A percentile compares a stretch with the other conserved stretches of the same genome.
These are phyloP conservation scores for Gossypium stocksii DNA, from an alignment of 345 rosid species.

Conservation along the genomic window DNA sequence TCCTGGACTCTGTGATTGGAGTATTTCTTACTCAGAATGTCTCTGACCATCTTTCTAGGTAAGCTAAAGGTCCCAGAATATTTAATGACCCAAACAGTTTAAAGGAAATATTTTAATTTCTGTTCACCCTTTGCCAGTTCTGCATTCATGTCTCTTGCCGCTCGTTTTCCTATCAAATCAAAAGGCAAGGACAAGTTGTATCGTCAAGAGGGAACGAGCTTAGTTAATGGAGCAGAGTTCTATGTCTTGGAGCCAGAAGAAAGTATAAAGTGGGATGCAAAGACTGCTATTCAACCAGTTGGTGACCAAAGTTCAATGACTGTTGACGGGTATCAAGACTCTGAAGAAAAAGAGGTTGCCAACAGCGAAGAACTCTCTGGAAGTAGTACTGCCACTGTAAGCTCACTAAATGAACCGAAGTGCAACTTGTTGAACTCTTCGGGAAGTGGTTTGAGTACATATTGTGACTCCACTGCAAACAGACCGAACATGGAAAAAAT, in stretches of 20 bases:
- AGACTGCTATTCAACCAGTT: slow-evolving; percentile 31
- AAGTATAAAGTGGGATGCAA: slow-evolving; percentile 32
- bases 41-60: slow-evolving; percentile 95
- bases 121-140: slow-evolving; percentile 49
- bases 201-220: slow-evolving; percentile 37
- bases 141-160: slow-evolving; percentile 87
- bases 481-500: slow-evolving; percentile 29
- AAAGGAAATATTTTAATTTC: slow-evolving; percentile 19
- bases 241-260: slow-evolving; percentile 49
- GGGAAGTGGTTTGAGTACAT: slow-evolving; percentile 23
- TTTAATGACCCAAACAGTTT: slow-evolving; percentile 2
- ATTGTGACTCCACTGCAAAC: slow-evolving; percentile 22
- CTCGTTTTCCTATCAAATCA: slow-evolving; percentile 52
- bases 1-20: slow-evolving; percentile 92
- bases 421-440: slow-evolving; percentile 25
- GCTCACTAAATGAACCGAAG: slow-evolving; percentile 35
- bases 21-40: slow-evolving; percentile 98
- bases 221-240: slow-evolving; percentile 35
- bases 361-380: slow-evolving; percentile 40
- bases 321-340: slow-evolving; percentile 26
- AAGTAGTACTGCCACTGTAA: slow-evolving; percentile 31
- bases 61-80: slow-evolving; percentile 11
- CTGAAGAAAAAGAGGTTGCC: slow-evolving; percentile 48
- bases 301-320: slow-evolving; percentile 45
- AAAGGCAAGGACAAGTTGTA: slow-evolving; percentile 19